phyloP scores from a whole-genome alignment of 2,329 filamentous ascomycete genomes.

The Fusarium sp. region DNA sequence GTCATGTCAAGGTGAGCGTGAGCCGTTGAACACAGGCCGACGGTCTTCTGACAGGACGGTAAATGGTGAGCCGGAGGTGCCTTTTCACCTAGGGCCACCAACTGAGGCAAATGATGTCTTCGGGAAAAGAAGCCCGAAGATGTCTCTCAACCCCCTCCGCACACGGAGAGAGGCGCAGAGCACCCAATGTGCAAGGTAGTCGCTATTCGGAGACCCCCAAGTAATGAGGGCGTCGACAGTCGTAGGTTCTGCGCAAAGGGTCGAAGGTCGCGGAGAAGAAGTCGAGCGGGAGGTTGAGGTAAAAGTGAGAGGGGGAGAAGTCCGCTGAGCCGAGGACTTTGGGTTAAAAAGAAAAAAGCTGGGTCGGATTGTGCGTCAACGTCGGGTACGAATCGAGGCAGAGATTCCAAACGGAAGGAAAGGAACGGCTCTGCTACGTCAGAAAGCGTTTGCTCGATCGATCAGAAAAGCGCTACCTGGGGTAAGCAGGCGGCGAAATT shows the following conservation, averaged over 20 bases:
- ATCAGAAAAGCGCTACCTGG: constrained; percentile 21
- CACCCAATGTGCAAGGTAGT: constrained; percentile 38
- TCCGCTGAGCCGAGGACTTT: constrained; percentile 34
- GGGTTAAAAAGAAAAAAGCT: constrained; percentile 1
- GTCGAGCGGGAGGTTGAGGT: not conserved
- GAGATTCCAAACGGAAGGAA: constrained; percentile 3
- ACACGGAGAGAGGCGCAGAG: constrained; percentile 37
- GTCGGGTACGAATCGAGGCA: constrained; percentile 10
- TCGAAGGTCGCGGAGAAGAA: constrained; percentile 20
- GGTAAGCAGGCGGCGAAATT: constrained; percentile 23
- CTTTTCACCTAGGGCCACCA: constrained; percentile 34
- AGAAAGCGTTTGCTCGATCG: constrained; percentile 23
- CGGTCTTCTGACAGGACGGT: constrained; percentile 25
- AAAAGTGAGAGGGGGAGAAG: constrained; percentile 1
- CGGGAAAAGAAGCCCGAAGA: constrained; percentile 30
- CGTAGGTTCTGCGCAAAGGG: constrained; percentile 14
- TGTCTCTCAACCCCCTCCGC: constrained; percentile 41
- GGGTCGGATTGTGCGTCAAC: constrained; percentile 19
- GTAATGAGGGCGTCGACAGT: constrained; percentile 33
- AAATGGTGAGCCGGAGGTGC: constrained; percentile 29
- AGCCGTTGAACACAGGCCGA: constrained; percentile 31
- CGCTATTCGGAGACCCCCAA: constrained; percentile 34
- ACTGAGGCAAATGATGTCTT: constrained; percentile 28
- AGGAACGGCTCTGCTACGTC: constrained; percentile 22
- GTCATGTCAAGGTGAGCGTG: constrained; percentile 41